These are phyloP conservation scores for Staphylotrichum longicolle DNA, from an alignment of 495 filamentous ascomycete species.

Conservation along the genomic window DNA sequence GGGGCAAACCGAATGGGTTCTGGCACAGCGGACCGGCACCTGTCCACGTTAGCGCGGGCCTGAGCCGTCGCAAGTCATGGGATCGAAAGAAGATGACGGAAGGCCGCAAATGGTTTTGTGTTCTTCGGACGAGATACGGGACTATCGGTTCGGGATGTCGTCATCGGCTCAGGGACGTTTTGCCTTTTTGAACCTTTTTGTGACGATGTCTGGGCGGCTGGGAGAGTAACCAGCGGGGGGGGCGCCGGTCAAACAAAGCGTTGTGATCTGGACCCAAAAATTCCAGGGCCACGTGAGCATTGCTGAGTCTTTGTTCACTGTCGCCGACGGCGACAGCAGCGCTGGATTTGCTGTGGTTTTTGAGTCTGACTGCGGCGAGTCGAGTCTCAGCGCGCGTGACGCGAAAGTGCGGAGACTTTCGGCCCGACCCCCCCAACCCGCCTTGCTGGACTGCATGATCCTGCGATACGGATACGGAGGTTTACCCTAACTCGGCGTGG, in stretches of 20 bases:
- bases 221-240: too few species aligned
- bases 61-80: conserved; percentile 2
- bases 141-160: conserved; percentile 1
- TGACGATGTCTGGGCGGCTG: too few species aligned
- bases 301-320: neutral
- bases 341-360: neutral
- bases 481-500: too few species aligned
- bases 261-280: neutral
- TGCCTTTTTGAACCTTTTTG: too few species aligned
- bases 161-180: neutral
- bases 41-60: neutral
- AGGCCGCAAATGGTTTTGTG: neutral
- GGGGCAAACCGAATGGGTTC: neutral
- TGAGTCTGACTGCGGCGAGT: neutral
- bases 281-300: neutral
- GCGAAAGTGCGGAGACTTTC: neutral
- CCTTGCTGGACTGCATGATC: too few species aligned
- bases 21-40: neutral
- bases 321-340: neutral
- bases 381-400: neutral
- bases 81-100: neutral
- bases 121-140: neutral
- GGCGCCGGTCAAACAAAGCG: neutral
- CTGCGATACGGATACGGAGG: too few species aligned
- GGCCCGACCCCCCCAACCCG: too few species aligned